These are phyloP conservation scores for Globisporangium splendens DNA, from an alignment of 352 stramenopile genomes.

Conservation along the genomic window DNA sequence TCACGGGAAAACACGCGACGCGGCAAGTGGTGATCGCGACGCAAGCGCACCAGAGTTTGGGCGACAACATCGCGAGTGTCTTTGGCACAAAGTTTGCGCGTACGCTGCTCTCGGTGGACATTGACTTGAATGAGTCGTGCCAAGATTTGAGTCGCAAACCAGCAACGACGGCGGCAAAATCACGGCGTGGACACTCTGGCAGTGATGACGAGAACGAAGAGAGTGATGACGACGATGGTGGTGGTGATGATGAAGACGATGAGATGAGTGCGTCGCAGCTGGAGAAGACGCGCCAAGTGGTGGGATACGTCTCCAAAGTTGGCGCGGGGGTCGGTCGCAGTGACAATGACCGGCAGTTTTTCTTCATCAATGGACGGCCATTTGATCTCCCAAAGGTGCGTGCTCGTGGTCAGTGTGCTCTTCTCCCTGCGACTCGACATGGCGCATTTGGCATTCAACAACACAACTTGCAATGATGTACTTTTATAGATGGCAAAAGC, in stretches of 20 bases:
- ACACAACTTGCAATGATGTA: background rate
- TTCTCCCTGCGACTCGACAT: no score
- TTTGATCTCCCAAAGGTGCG: slow-evolving; percentile 90
- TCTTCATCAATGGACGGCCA: slow-evolving; percentile 95
- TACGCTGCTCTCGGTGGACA: slow-evolving; percentile 64
- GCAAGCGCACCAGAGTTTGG: slow-evolving; percentile 55
- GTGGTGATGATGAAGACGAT: slow-evolving; percentile 15
- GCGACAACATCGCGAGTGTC: slow-evolving; percentile 87
- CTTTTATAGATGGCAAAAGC: slow-evolving; percentile 49
- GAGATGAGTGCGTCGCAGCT: slow-evolving; percentile 15
- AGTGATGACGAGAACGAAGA: slow-evolving; percentile 18
- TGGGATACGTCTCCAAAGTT: slow-evolving; percentile 71
- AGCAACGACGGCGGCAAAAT: no score
- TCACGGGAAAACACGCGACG: slow-evolving; percentile 38
- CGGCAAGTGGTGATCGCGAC: slow-evolving; percentile 64
- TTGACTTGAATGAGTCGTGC: slow-evolving; percentile 46
- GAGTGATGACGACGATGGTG: slow-evolving; percentile 17
- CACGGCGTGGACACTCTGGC: background rate
- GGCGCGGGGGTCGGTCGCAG: slow-evolving; percentile 64
- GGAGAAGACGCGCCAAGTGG: slow-evolving; percentile 32
- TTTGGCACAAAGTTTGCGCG: slow-evolving; percentile 92
- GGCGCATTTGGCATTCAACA: background rate
- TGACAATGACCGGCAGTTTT: slow-evolving; percentile 93
- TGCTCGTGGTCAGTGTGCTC: background rate
- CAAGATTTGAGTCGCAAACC: slow-evolving; percentile 1